A percentile compares a stretch with the other conserved stretches of the same genome.
These are phyloP conservation scores for Lactarius sp. DNA, from an alignment of 768 basidiomycete genomes.

Conservation along the genomic window DNA sequence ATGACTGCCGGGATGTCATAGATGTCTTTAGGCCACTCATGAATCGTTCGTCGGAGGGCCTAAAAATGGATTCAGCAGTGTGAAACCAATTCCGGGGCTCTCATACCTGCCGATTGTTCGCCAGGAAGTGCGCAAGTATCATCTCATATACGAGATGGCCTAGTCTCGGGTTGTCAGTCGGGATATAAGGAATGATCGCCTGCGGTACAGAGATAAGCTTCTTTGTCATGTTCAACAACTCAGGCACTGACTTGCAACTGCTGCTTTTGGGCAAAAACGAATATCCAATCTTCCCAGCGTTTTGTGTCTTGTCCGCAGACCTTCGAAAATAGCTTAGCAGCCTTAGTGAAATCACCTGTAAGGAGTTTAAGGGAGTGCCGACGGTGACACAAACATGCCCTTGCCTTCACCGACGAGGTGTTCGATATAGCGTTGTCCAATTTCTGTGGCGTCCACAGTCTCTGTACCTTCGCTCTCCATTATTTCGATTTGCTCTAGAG, in stretches of 20 bases:
- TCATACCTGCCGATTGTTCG: conserved; percentile 66
- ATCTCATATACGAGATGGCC: conserved; percentile 89
- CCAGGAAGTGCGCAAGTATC: conserved; percentile 83
- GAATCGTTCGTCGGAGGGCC: conserved; percentile 73
- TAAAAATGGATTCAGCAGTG: conserved; percentile 30
- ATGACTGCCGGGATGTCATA: conserved; percentile 88
- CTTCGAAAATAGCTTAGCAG: conserved; percentile 77
- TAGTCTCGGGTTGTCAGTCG: conserved; percentile 75
- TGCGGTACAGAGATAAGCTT: conserved; percentile 31
- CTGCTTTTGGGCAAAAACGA: conserved; percentile 75
- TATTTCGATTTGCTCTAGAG: conserved; percentile 71
- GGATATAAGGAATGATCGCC: conserved; percentile 87
- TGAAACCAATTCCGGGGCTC: neutral
- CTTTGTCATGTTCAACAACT: conserved; percentile 1
- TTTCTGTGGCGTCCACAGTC: conserved; percentile 52
- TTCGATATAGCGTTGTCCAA: conserved; percentile 83
- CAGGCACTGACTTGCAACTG: conserved; percentile 61
- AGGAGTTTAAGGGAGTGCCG: neutral
- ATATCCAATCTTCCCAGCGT: conserved; percentile 96
- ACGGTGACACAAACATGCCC: conserved; percentile 22
- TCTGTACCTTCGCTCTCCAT: conserved; percentile 34
- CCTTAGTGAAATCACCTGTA: conserved; percentile 65
- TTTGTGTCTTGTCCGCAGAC: conserved; percentile 76
- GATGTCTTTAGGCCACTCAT: conserved; percentile 85
- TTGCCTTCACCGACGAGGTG: conserved; percentile 78